Evolutionary conservation across 495 filamentous ascomycete species (phyloP).

Genomic region (Entonaema liquescens): DNA sequence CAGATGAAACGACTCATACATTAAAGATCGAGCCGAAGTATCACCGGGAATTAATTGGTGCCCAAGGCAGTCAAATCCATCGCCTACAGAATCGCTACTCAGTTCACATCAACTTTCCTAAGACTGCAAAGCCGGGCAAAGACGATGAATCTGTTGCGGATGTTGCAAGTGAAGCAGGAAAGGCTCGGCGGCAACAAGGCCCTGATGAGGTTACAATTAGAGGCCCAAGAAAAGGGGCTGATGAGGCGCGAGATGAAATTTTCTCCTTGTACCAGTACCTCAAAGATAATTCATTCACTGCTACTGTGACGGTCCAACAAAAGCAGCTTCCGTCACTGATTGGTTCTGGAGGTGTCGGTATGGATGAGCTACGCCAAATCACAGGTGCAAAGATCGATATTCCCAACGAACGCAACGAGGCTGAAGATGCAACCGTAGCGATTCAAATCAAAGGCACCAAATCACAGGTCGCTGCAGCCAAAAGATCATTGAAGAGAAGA

Average conservation of each 20-base stretch:
- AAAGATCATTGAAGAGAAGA: constrained; percentile 86
- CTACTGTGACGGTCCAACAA: constrained; percentile 83
- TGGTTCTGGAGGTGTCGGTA: constrained; percentile 84
- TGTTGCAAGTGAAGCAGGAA: constrained; percentile 74
- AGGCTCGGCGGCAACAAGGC: constrained; percentile 74
- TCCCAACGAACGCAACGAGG: constrained; percentile 67
- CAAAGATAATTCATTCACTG: constrained; percentile 80
- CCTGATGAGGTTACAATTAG: constrained; percentile 90
- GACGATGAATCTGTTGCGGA: constrained; percentile 78
- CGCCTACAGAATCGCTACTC: constrained; percentile 89
- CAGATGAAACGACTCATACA: constrained; percentile 85
- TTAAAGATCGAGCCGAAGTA: constrained; percentile 88
- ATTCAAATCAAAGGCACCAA: constrained; percentile 92
- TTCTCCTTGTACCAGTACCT: constrained; percentile 85
- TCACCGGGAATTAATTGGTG: constrained; percentile 90
- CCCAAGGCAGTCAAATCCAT: constrained; percentile 88
- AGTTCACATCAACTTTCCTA: constrained; percentile 93
- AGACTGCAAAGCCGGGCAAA: constrained; percentile 63
- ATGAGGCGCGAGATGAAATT: constrained; percentile 89
- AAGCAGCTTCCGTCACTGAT: constrained; percentile 89
- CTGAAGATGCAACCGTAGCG: constrained; percentile 72
- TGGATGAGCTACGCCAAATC: constrained; percentile 84
- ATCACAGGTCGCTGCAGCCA: constrained; percentile 85
- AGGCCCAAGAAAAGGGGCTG: constrained; percentile 89
- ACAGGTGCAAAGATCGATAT: constrained; percentile 92